Evolutionary conservation across 331 rosid species (phyloP).

Genomic region (Saraca asoca): DNA sequence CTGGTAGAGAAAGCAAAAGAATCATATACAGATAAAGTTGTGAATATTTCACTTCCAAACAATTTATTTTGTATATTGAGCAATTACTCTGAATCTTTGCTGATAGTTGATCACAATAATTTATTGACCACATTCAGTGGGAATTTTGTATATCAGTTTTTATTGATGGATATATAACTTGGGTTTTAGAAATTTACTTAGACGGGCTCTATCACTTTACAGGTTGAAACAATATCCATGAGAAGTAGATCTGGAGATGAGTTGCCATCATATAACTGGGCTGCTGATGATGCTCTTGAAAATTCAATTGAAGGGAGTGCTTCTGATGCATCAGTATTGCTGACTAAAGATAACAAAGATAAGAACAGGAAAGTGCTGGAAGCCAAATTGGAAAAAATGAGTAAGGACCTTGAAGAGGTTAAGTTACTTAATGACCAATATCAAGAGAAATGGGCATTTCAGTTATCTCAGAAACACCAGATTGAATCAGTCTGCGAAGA

Average conservation of each 20-base stretch:
- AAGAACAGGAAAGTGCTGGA: slow-evolving; percentile 46
- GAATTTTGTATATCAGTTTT: slow-evolving; percentile 17
- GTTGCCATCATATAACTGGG: slow-evolving; percentile 43
- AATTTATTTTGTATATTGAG: slow-evolving; percentile 8
- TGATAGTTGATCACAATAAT: neutral
- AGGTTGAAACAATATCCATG: slow-evolving; percentile 59
- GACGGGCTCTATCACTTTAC: slow-evolving; percentile 27
- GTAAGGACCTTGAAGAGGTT: slow-evolving; percentile 73
- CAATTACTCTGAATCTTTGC: neutral
- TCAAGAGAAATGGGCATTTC: slow-evolving; percentile 60
- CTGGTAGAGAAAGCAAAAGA: slow-evolving; percentile 1
- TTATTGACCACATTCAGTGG: neutral
- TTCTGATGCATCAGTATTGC: slow-evolving; percentile 29
- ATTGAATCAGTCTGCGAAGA: slow-evolving; percentile 72
- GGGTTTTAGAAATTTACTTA: slow-evolving; percentile 20
- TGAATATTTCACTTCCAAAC: slow-evolving; percentile 4
- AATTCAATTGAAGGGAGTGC: slow-evolving; percentile 38
- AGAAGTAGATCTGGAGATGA: slow-evolving; percentile 63
- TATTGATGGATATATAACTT: slow-evolving; percentile 8
- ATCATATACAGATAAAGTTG: slow-evolving; percentile 24
- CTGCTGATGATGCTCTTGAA: slow-evolving; percentile 38
- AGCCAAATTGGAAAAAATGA: slow-evolving; percentile 62
- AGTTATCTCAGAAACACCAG: slow-evolving; percentile 60
- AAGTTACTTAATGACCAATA: slow-evolving; percentile 58
- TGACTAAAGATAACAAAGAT: slow-evolving; percentile 38